Evolutionary conservation across 148 eudicot species (phyloP).

Genomic region (Hydrangea macrophylla): DNA sequence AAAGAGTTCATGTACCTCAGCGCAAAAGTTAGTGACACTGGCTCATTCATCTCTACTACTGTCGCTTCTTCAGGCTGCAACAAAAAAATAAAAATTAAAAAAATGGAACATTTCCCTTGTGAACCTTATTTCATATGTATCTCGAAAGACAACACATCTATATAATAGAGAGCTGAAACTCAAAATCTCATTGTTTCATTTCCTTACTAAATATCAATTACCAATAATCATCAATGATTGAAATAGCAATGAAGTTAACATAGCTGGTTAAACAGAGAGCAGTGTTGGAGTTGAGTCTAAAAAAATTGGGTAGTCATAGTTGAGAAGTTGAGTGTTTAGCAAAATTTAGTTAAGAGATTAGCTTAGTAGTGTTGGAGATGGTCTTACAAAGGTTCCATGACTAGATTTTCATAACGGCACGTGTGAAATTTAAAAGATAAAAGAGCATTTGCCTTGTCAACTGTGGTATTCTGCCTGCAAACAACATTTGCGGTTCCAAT

Average conservation of each 20-base stretch:
- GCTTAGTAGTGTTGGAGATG: no score
- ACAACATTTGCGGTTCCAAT: constrained; percentile 86
- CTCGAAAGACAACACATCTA: background rate
- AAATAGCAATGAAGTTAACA: background rate
- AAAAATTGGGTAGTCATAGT: no score
- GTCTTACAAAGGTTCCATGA: no score
- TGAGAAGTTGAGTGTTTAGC: no score
- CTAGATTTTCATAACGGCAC: no score
- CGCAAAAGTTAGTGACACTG: constrained; percentile 83
- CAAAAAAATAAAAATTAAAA: no score
- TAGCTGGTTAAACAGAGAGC: no score
- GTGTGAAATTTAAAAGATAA: no score
- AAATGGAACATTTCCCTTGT: background rate
- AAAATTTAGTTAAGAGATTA: no score
- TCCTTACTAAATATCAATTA: no score
- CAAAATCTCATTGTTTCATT: no score
- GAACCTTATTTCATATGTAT: background rate
- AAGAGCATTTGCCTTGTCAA: constrained; percentile 94
- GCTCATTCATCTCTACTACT: constrained; percentile 84
- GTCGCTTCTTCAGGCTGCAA: constrained; percentile 93
- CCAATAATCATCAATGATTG: background rate
- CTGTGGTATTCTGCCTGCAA: constrained; percentile 81
- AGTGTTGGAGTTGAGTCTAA: no score
- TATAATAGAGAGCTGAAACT: background rate
- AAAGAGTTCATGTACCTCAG: constrained; percentile 88